These are phyloP conservation scores for Nicotiana paniculata DNA, from an alignment of 257 asterid species.

Conservation along the genomic window DNA sequence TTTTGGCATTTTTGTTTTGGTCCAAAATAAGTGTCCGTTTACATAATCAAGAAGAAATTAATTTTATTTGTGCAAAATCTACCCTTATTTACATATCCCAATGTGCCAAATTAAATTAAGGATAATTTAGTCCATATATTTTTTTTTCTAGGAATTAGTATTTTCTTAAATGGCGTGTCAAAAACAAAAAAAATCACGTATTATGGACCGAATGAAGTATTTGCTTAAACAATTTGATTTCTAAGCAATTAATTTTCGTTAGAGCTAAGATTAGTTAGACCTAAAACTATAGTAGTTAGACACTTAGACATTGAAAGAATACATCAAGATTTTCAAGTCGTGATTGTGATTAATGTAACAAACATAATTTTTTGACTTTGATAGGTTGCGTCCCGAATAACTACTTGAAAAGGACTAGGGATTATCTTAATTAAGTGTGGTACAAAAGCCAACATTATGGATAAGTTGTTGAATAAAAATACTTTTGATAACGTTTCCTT, in stretches of 20 bases:
- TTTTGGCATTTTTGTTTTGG: too few species aligned
- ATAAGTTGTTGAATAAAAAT: not conserved
- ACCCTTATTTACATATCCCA: too few species aligned
- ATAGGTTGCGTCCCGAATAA: not conserved
- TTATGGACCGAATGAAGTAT: too few species aligned
- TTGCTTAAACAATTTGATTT: not conserved
- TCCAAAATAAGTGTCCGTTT: too few species aligned
- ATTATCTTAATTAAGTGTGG: not conserved
- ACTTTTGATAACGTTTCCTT: not conserved
- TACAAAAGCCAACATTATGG: not conserved
- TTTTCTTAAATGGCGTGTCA: too few species aligned
- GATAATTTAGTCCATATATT: too few species aligned
- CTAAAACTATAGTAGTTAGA: not conserved
- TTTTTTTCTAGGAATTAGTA: too few species aligned
- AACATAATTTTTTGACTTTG: not conserved
- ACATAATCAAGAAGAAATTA: too few species aligned
- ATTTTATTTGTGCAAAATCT: too few species aligned
- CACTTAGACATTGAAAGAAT: not conserved
- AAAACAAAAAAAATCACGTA: too few species aligned
- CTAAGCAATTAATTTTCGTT: not conserved
- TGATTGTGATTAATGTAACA: not conserved
- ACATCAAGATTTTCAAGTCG: not conserved
- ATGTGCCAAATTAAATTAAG: too few species aligned
- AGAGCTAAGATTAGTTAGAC: not conserved
- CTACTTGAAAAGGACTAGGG: not conserved